Evolutionary conservation across 768 basidiomycete species (phyloP), one percentile per base, ranked within the genome.

Genomic region (Tephrocybe sp.): DNA sequence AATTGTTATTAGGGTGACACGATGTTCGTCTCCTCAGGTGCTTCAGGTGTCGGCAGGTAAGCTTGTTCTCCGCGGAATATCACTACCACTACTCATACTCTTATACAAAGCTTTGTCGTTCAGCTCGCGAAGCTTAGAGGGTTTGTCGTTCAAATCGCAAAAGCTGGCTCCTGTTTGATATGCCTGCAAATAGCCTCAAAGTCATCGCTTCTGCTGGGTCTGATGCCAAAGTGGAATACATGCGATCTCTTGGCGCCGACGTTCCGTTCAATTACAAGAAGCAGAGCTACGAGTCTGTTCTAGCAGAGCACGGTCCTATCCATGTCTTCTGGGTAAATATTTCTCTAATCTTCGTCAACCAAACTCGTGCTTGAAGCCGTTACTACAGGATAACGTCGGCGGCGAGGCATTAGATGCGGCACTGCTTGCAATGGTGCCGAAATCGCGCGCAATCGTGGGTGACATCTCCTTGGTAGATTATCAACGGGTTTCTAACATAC

Each of bases 261-360:
- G 69, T 79, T 18, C 75, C 70, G 0, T 83, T 83, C 69, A 82
- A 85, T 64, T 84, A 82, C 65, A 83, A 85, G 69, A 82, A 69
- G 0, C 61, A 65, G 0, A 64, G 67, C 39, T 74, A 75, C 0
- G 57, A 56, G 1, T 72, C 77, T 13, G 61, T 78, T 8, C 66
- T 87, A 19, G 51, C 61, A 50, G 67, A 72, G 53, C 68, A 83
- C 45, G 81, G 81, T 2, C 79, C 76, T 0, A 72, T 84, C 42
- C 69, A 83, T 56, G 64, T 83, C 69, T 80, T 62, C 19, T 52
- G 18, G 23, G 57, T 52, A 22, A 15, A 42, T 23, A 3, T 21
- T 18, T 38, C 7, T 18, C 3, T 23, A 19, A 16, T 8, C 25
- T 24, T 25, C 23, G 3, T 12, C 31, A 13, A 29, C 27, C n/a